phyloP scores from a whole-genome alignment of 352 stramenopile species.

The Globisporangium polare region DNA sequence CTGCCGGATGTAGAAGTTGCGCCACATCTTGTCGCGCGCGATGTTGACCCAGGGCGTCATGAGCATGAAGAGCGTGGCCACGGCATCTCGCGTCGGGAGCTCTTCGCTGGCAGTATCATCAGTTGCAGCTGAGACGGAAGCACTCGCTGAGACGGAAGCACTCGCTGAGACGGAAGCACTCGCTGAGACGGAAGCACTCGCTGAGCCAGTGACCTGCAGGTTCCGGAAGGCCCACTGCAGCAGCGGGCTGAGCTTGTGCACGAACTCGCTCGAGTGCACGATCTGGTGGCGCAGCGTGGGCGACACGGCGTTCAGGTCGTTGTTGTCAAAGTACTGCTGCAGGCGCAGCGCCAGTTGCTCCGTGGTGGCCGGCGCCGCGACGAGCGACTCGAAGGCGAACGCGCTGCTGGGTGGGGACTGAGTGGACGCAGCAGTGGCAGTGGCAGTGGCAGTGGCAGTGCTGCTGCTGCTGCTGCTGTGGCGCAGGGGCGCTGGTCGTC shows the following conservation, averaged over 20 bases:
- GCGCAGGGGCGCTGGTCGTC: background rate
- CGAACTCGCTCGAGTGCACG: constrained; percentile 25
- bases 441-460: background rate
- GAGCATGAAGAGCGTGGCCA: constrained; percentile 28
- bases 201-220: background rate
- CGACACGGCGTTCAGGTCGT: constrained; percentile 17
- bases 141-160: background rate
- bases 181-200: no score
- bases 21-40: constrained; percentile 35
- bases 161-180: no score
- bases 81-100: constrained; percentile 1
- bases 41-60: constrained; percentile 56
- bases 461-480: background rate
- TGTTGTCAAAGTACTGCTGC: constrained; percentile 32
- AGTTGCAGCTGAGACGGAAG: no score
- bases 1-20: constrained; percentile 56
- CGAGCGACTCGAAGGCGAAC: constrained; percentile 23
- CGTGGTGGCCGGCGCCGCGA: constrained; percentile 14
- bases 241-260: constrained; percentile 29
- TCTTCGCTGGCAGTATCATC: background rate
- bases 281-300: constrained; percentile 25
- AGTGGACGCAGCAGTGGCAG: background rate
- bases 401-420: background rate
- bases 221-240: constrained; percentile 37
- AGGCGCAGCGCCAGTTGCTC: constrained; percentile 23